Evolutionary conservation across 2,329 filamentous ascomycete genomes (phyloP), one percentile per base, ranked within the genome.

Genomic region (Exserohilum turcica): DNA sequence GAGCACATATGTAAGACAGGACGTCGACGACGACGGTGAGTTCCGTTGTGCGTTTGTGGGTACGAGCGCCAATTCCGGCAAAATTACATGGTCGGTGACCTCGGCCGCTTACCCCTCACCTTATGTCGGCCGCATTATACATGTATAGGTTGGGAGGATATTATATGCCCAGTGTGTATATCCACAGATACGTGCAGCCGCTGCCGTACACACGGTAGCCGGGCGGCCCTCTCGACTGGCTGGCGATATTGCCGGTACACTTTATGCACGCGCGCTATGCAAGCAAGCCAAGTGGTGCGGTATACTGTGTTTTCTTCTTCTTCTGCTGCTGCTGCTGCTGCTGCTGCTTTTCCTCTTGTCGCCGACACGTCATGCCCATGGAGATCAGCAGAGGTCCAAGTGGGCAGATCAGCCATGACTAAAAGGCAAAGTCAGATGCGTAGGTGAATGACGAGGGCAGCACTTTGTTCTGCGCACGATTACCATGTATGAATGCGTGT

Each of bases 51-150:
- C 36, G 38, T 38, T 4, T 43, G n/a, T 36, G n/a, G 31, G 37
- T 36, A 28, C 24, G 32, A 53, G 29, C n/a, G n/a, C 31, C 32
- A 48, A 48, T 43, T 29, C 50, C 50, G 50, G 50, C 19, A 48
- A 31, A 35, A 35, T 42, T 48, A 43, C 50, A 37, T 15, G 18
- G 48, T 53, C 50, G 50, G 50, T 40, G 38, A n/a, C 9, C 48
- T 53, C 44, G 44, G 50, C 45, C 38, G 12, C 35, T 53, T 54
- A 54, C 51, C 51, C 51, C 46, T 50, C 45, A 50, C 51, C 46
- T 50, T 54, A 54, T 44, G 31, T 29, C 39, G 31, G 45, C 28
- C 28, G 33, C 39, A 8, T 50, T 54, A 54, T 54, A 54, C 21
- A n/a, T 43, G n/a, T 40, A 40, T 40, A 40, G 9, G 6, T 28